Conservation (phyloP, 2,329 filamentous ascomycete genomes). For the Grosmannia penicillata region DNA sequence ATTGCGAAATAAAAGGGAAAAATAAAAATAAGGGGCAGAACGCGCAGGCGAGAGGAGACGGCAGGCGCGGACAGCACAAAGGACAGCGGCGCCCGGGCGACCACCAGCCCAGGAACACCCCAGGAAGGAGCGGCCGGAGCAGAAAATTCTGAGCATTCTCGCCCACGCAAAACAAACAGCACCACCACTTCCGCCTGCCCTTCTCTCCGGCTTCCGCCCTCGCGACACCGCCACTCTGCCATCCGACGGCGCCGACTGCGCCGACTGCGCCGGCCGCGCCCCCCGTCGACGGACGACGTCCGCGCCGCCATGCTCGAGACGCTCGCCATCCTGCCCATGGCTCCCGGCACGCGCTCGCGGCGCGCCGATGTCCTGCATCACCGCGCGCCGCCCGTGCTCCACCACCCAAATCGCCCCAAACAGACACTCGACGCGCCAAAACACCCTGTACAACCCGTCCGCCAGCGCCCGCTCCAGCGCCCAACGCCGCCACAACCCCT, state of each 20-base stretch:
- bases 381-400: constrained; percentile 8
- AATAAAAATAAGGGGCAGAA: neutral
- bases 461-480: constrained; percentile 1
- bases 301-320: constrained; percentile 10
- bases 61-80: neutral
- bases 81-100: no score
- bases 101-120: no score
- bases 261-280: no score
- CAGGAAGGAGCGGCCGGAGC: no score
- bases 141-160: no score
- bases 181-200: neutral
- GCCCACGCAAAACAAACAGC: neutral
- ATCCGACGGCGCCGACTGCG: no score
- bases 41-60: neutral
- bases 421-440: no score
- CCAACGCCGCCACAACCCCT: neutral
- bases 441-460: constrained; percentile 1
- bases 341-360: constrained; percentile 12
- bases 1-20: neutral
- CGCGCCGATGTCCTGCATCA: constrained; percentile 10
- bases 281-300: no score
- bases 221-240: no score
- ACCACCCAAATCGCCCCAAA: no score
- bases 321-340: constrained; percentile 10
- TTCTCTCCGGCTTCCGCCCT: no score